A percentile compares a stretch with the other conserved stretches of the same genome.
These are phyloP conservation scores for Orbilia blumenaviensis DNA, from an alignment of 2,329 filamentous ascomycete species.

Conservation along the genomic window DNA sequence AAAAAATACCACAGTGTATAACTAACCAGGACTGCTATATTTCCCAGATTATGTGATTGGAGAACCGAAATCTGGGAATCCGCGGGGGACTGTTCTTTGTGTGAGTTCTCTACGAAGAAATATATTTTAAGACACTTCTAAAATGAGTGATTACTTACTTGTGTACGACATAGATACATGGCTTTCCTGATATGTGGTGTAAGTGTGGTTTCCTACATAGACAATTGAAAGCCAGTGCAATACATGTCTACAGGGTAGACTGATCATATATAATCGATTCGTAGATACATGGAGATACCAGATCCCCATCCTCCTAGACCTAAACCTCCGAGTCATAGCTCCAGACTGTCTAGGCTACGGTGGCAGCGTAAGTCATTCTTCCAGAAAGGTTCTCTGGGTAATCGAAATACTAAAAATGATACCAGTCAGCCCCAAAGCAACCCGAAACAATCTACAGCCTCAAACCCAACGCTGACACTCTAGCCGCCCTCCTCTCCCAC, in stretches of 20 bases:
- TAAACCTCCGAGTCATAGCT: constrained; percentile 80
- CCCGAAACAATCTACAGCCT: constrained; percentile 70
- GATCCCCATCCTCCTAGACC: constrained; percentile 76
- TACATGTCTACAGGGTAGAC: background rate
- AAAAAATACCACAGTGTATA: constrained; percentile 2
- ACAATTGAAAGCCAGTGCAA: background rate
- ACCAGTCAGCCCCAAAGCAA: constrained; percentile 68
- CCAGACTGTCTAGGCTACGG: constrained; percentile 90
- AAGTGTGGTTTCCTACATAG: no score
- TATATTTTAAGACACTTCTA: constrained; percentile 5
- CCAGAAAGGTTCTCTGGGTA: background rate
- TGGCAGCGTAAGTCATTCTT: constrained; percentile 67
- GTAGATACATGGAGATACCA: constrained; percentile 82
- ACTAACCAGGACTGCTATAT: background rate
- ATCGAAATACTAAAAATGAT: background rate
- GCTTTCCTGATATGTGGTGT: constrained; percentile 58
- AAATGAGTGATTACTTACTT: constrained; percentile 29
- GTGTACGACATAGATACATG: constrained; percentile 56
- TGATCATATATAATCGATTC: background rate
- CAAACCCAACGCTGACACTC: constrained; percentile 77
- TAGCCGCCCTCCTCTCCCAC: constrained; percentile 74
- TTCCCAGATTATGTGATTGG: constrained; percentile 57
- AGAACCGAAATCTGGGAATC: constrained; percentile 49
- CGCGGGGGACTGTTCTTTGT: constrained; percentile 56
- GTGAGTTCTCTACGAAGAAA: constrained; percentile 46